Conservation (phyloP, 1,139 yeast species). For the Pichia sp. region DNA sequence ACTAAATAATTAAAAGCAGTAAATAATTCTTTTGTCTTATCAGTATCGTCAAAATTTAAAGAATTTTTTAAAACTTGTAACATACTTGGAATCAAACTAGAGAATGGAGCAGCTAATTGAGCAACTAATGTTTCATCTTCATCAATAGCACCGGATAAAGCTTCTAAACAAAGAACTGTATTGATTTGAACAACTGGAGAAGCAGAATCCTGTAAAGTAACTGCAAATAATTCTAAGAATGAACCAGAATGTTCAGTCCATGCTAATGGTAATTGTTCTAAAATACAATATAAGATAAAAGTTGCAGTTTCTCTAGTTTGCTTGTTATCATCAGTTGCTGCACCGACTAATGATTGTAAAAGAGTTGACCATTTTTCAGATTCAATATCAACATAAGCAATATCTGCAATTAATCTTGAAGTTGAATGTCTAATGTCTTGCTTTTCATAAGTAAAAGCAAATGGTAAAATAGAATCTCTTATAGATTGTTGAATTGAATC, state of each 20-base stretch:
- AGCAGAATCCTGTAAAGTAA: slow-evolving; percentile 60
- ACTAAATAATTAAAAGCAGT: slow-evolving; percentile 80
- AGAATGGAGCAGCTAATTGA: slow-evolving; percentile 53
- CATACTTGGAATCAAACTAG: slow-evolving; percentile 69
- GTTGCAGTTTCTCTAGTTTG: slow-evolving; percentile 79
- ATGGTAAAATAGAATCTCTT: slow-evolving; percentile 59
- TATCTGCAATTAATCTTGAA: slow-evolving; percentile 83
- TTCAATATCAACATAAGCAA: slow-evolving; percentile 70
- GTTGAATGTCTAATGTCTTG: slow-evolving; percentile 80
- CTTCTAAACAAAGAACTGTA: slow-evolving; percentile 77
- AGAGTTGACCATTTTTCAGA: slow-evolving; percentile 70
- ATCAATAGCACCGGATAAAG: slow-evolving; percentile 58
- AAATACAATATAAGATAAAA: slow-evolving; percentile 66
- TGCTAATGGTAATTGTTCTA: slow-evolving; percentile 68
- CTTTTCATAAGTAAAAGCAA: slow-evolving; percentile 59
- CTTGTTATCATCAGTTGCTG: slow-evolving; percentile 57
- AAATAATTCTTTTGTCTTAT: slow-evolving; percentile 68
- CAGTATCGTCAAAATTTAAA: slow-evolving; percentile 63
- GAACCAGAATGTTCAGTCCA: slow-evolving; percentile 58
- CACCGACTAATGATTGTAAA: slow-evolving; percentile 62
- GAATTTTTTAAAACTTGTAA: slow-evolving; percentile 76
- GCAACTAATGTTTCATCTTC: slow-evolving; percentile 42
- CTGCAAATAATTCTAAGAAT: slow-evolving; percentile 61
- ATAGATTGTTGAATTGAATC: slow-evolving; percentile 51
- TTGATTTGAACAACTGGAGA: slow-evolving; percentile 73